Evolutionary conservation across 2,329 filamentous ascomycete species (phyloP).

Genomic region (Aspergillus fumigatiaffinis): DNA sequence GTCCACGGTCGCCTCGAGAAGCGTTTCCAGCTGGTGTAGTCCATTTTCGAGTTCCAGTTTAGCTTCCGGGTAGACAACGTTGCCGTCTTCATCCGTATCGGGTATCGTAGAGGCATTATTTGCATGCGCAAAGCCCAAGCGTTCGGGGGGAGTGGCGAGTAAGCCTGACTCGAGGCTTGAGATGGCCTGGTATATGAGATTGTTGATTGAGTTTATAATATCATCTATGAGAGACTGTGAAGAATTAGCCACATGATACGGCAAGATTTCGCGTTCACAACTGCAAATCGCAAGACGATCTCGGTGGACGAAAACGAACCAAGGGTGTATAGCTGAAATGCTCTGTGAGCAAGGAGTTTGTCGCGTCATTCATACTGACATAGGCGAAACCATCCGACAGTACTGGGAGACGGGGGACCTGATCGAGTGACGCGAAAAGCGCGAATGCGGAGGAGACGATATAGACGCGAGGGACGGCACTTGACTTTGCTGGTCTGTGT

Average conservation of each 20-base stretch:
- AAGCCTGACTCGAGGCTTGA: slow-evolving; percentile 83
- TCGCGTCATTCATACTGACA: slow-evolving; percentile 41
- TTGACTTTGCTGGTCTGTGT: not conserved
- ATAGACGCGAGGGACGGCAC: not conserved
- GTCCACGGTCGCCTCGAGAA: slow-evolving; percentile 76
- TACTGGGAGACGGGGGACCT: not conserved
- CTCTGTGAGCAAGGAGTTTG: slow-evolving; percentile 73
- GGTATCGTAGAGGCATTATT: slow-evolving; percentile 46
- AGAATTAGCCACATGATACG: slow-evolving; percentile 13
- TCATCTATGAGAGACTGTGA: slow-evolving; percentile 86
- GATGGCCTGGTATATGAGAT: slow-evolving; percentile 83
- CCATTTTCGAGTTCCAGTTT: slow-evolving; percentile 81
- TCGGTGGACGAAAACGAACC: slow-evolving; percentile 50
- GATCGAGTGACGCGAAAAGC: slow-evolving; percentile 14
- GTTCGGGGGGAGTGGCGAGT: slow-evolving; percentile 65
- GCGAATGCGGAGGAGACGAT: not conserved
- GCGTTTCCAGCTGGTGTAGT: slow-evolving; percentile 76
- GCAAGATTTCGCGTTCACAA: not conserved
- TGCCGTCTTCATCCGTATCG: slow-evolving; percentile 45
- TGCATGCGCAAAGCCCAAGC: slow-evolving; percentile 69
- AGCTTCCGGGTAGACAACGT: slow-evolving; percentile 47
- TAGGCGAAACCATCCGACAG: slow-evolving; percentile 4
- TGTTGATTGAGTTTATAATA: slow-evolving; percentile 95
- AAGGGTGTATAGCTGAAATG: slow-evolving; percentile 93
- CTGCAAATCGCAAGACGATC: not conserved